Base-by-base conservation (phyloP, 768 basidiomycete species). In the Phaeolepiota aurea region DNA sequence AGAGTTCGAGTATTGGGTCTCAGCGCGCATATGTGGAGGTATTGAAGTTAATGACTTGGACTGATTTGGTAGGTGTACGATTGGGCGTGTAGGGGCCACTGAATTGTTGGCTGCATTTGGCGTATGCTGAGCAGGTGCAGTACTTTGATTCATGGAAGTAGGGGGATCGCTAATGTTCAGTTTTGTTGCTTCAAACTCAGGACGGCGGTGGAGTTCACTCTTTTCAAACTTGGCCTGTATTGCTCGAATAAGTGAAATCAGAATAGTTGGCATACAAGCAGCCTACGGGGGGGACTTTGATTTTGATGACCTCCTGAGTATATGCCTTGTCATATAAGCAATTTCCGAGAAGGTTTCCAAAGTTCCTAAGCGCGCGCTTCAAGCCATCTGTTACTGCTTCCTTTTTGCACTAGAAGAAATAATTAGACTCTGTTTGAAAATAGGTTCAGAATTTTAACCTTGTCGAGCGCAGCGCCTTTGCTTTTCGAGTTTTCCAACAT, bases 291-390 rank as follows among this genome's bases (percentile, higher is more conserved):
- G 76, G 74, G 0, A 88, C 79, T 56, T 89, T 94, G 48, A 98
- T 82, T 63, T 93, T 94, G 30, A 76, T 65, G 5, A 99, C 69
- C 54, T 93, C 86, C 36, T 82, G 74, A 0, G 87, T 74, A 58
- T 90, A 97, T 4, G 73, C 59, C 63, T 94, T 96, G 65, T 98
- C 96, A 53, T 98, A 98, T n/a, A 98, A 62, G 60, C 96, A 99
- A 52, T 96, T 94, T 1, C 96, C 96, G 12, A 98, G 69, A 2
- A 98, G 66, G 56, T 93, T 96, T 30, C 96, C 96, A 55, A 98
- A 99, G 48, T 80, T 89, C 18, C 90, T 72, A 5, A 99, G 70
- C 1, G 91, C 79, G 21, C 94, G 81, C 61, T 99, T 99, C 40
- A 94, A 65, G 0, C 74, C 94, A 50, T 99, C 96, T 0, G 96